Conservation (phyloP, 805 yeast genomes). For the Kodamaea kaohsiungensis region DNA sequence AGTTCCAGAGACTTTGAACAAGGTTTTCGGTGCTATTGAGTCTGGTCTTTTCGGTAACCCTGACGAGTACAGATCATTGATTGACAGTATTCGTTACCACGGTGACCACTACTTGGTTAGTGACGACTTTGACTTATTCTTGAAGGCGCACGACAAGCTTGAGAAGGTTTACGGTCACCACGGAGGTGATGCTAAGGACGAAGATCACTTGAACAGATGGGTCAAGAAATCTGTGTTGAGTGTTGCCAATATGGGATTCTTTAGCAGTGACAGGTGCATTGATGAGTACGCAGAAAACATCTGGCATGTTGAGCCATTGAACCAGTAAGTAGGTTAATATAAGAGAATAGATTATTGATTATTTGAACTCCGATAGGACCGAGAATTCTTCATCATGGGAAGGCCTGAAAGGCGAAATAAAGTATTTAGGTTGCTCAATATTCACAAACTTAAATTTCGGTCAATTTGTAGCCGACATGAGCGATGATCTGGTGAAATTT, state of each 20-base stretch:
- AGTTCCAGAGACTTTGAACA: slow-evolving; percentile 58
- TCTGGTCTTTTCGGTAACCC: slow-evolving; percentile 71
- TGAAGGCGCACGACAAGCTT: slow-evolving; percentile 76
- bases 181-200: slow-evolving; percentile 42
- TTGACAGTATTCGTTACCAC: slow-evolving; percentile 67
- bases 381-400: not conserved
- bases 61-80: slow-evolving; percentile 63
- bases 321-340: slow-evolving; percentile 14
- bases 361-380: not conserved
- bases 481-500: too few species aligned
- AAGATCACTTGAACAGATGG: slow-evolving; percentile 68
- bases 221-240: slow-evolving; percentile 69
- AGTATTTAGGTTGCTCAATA: not conserved
- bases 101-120: slow-evolving; percentile 87
- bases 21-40: slow-evolving; percentile 69
- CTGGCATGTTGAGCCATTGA: slow-evolving; percentile 85
- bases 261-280: slow-evolving; percentile 86
- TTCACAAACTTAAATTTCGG: not conserved
- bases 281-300: slow-evolving; percentile 89
- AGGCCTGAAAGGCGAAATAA: not conserved
- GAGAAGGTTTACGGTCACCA: slow-evolving; percentile 64
- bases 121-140: slow-evolving; percentile 86
- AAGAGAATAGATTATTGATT: not conserved
- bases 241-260: slow-evolving; percentile 94
- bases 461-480: too few species aligned